These are phyloP conservation scores for Ophiostoma sp. DNA, from an alignment of 2,329 filamentous ascomycete species.

Conservation along the genomic window DNA sequence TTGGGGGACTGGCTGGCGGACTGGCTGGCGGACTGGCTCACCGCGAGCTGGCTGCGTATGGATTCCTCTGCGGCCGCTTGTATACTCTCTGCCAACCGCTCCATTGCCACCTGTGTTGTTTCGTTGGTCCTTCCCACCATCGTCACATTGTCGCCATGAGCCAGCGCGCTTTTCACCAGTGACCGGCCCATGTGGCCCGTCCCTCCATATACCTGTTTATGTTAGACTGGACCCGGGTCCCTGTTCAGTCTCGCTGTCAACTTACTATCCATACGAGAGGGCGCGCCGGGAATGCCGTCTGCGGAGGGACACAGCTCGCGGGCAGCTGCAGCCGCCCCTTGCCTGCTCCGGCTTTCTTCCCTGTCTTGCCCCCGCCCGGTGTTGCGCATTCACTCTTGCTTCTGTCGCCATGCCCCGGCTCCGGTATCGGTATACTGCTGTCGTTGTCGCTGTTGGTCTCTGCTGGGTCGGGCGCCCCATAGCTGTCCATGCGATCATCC, in stretches of 20 bases:
- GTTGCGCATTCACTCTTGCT: no score
- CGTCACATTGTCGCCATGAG: slow-evolving; percentile 75
- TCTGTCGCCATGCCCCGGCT: no score
- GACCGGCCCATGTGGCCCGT: slow-evolving; percentile 96
- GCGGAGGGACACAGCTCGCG: slow-evolving; percentile 78
- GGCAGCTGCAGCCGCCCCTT: slow-evolving; percentile 48
- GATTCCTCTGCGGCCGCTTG: slow-evolving; percentile 47
- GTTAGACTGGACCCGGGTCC: not conserved
- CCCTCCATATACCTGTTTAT: slow-evolving; percentile 73
- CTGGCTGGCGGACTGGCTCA: not conserved
- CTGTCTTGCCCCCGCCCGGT: no score
- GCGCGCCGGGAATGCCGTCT: slow-evolving; percentile 60
- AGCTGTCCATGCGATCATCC: no score
- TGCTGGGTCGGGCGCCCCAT: no score
- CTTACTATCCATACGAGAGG: slow-evolving; percentile 84
- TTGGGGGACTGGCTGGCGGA: not conserved
- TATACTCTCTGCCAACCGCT: slow-evolving; percentile 47
- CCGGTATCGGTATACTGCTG: no score
- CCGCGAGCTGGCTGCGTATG: no score
- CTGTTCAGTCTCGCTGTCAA: slow-evolving; percentile 22
- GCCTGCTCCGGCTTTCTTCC: not conserved
- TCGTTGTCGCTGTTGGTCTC: no score
- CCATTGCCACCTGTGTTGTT: slow-evolving; percentile 66
- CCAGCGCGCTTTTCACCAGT: slow-evolving; percentile 74
- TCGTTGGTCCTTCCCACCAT: slow-evolving; percentile 81